Percentiles rank a stretch among this genome's conserved stretches.
phyloP scores from a whole-genome alignment of 2,329 filamentous ascomycete genomes.

The Xylaria sp. region DNA sequence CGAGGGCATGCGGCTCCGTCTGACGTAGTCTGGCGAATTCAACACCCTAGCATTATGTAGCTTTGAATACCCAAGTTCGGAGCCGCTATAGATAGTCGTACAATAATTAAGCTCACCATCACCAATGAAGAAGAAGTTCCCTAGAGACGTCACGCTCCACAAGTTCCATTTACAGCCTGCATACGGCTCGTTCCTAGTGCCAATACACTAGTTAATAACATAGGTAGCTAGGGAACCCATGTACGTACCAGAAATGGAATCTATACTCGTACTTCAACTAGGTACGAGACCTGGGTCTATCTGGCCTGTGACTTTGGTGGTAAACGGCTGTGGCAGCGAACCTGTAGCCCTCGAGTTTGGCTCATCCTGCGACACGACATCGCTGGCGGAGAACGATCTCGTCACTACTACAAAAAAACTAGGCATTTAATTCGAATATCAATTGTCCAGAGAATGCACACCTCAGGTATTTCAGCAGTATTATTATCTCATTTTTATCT shows the following conservation, averaged over 20 bases:
- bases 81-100: background rate
- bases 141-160: constrained; percentile 8
- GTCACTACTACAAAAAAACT: background rate
- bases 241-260: background rate
- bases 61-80: background rate
- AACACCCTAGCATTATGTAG: background rate
- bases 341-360: background rate
- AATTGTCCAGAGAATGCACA: background rate
- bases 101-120: background rate
- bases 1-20: background rate
- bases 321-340: background rate
- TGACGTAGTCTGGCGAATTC: background rate
- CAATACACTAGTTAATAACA: background rate
- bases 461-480: constrained; percentile 10
- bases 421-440: background rate
- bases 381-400: background rate
- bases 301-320: background rate
- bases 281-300: no score
- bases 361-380: background rate
- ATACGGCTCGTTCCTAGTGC: constrained; percentile 18
- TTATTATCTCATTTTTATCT: constrained; percentile 21
- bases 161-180: constrained; percentile 2
- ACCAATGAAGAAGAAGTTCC: background rate
- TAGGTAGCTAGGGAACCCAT: constrained; percentile 6
- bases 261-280: background rate